Conservation (phyloP, 345 rosid species). For the Citropsis articulata region DNA sequence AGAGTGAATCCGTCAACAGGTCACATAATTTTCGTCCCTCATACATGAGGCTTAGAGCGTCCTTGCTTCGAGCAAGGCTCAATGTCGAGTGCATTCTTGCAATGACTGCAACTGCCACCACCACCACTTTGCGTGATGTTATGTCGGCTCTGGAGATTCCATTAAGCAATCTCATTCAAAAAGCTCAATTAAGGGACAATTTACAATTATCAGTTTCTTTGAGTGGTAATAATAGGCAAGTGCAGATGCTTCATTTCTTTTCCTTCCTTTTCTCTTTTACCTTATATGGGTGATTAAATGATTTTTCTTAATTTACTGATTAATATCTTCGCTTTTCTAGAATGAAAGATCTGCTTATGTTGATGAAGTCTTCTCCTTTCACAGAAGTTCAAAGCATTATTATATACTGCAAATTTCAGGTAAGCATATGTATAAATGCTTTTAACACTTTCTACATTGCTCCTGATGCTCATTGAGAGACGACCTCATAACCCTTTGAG, state of each 20-base stretch:
- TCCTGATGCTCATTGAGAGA: not conserved
- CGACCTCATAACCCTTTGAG: not conserved
- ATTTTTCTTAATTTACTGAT: not conserved
- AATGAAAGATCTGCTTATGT: constrained; percentile 72
- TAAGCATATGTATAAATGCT: constrained; percentile 17
- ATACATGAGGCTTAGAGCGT: constrained; percentile 92
- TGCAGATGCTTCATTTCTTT: constrained; percentile 11
- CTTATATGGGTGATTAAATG: not conserved
- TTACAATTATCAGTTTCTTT: constrained; percentile 70
- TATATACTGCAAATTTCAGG: constrained; percentile 98
- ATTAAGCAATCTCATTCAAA: constrained; percentile 68
- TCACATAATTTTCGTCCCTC: constrained; percentile 98
- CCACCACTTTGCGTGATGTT: constrained; percentile 62
- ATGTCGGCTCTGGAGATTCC: constrained; percentile 94
- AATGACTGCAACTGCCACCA: constrained; percentile 96
- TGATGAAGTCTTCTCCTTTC: constrained; percentile 70
- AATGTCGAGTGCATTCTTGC: constrained; percentile 76
- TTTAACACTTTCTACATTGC: not conserved
- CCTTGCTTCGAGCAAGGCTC: constrained; percentile 62
- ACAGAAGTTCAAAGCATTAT: constrained; percentile 73
- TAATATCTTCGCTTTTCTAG: constrained; percentile 36
- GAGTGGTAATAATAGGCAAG: constrained; percentile 72
- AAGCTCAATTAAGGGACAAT: constrained; percentile 64
- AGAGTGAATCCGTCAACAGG: constrained; percentile 43
- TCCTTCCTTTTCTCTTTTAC: constrained; percentile 3